Conservation (phyloP, 805 yeast genomes). For the Saccharomycopsis sp. region DNA sequence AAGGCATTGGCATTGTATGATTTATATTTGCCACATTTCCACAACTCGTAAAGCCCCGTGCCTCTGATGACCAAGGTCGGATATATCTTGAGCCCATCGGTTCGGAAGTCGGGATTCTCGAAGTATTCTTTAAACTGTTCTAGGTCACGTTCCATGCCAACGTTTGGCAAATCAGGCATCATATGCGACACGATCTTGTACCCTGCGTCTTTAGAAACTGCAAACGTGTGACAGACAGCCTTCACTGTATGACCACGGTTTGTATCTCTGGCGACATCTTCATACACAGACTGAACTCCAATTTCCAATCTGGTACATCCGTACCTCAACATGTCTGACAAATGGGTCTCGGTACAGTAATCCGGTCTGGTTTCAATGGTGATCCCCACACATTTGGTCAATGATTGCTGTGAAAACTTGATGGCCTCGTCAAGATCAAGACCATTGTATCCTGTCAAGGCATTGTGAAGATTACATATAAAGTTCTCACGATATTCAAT, state of each 20-base stretch:
- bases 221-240: constrained; percentile 93
- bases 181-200: constrained; percentile 96
- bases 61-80: constrained; percentile 97
- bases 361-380: constrained; percentile 98
- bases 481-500: constrained; percentile 84
- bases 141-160: constrained; percentile 96
- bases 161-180: constrained; percentile 99
- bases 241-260: constrained; percentile 97
- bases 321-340: constrained; percentile 90
- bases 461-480: constrained; percentile 87
- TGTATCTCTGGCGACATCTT: constrained; percentile 97
- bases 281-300: constrained; percentile 95
- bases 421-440: constrained; percentile 86
- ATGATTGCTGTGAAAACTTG: constrained; percentile 82
- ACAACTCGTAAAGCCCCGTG: constrained; percentile 91
- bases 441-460: constrained; percentile 88
- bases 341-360: constrained; percentile 92
- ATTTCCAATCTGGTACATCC: constrained; percentile 96
- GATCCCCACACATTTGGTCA: constrained; percentile 96
- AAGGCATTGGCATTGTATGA: constrained; percentile 92
- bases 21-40: constrained; percentile 94
- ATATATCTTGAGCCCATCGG: constrained; percentile 92
- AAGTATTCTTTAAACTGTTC: constrained; percentile 95
- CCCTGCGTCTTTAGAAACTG: constrained; percentile 96
- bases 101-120: constrained; percentile 93